Conservation (phyloP, 2,329 filamentous ascomycete species). For the Pestalotiopsis sp. region DNA sequence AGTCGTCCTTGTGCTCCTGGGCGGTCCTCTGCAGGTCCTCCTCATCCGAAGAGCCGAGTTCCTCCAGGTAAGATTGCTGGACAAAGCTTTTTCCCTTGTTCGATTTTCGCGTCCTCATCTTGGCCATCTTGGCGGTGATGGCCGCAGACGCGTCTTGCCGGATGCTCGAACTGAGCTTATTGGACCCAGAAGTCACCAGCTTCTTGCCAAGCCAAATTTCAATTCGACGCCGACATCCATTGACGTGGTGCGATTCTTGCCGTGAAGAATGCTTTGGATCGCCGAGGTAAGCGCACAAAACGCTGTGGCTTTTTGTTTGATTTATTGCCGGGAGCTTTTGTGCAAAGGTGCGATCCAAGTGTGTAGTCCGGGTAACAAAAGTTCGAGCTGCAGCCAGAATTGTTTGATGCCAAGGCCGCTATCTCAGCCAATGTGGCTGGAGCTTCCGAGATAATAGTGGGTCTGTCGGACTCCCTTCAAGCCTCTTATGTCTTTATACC, state of each 20-base stretch:
- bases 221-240: neutral
- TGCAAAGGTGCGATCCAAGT: neutral
- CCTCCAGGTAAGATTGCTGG: conserved; percentile 20
- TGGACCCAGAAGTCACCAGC: conserved; percentile 4
- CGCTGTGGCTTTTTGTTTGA: neutral
- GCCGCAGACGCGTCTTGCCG: too few relatives aligned
- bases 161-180: neutral
- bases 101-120: conserved; percentile 33
- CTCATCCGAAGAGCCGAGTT: conserved; percentile 25
- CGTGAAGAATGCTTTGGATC: neutral
- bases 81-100: conserved; percentile 30
- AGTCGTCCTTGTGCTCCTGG: conserved; percentile 19
- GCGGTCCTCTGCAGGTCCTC: conserved; percentile 20
- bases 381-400: neutral
- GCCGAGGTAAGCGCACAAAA: neutral
- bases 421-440: neutral
- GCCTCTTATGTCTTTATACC: neutral
- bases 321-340: neutral
- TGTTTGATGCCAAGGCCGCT: neutral
- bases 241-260: neutral
- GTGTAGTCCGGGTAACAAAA: neutral
- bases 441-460: neutral
- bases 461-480: neutral
- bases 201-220: conserved; percentile 5
- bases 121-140: neutral